These are phyloP conservation scores for Fraxinus excelsior DNA, from an alignment of 257 asterid genomes.

Conservation along the genomic window DNA sequence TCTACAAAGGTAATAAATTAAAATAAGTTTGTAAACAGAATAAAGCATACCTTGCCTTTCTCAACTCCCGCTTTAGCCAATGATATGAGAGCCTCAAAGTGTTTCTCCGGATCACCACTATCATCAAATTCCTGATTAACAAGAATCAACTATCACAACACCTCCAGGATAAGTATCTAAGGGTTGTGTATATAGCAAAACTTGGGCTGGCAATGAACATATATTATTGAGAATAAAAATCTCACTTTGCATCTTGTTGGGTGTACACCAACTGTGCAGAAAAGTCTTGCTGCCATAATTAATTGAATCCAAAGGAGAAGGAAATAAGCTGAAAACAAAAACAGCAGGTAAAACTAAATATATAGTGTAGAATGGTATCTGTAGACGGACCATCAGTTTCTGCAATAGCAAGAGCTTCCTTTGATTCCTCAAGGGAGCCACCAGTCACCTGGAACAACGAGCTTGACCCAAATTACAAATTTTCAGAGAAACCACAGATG, in stretches of 20 bases:
- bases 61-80: constrained; percentile 85
- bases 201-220: not conserved
- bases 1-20: not conserved
- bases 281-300: constrained; percentile 70
- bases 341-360: constrained; percentile 4
- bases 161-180: constrained; percentile 12
- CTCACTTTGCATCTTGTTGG: constrained; percentile 97
- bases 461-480: constrained; percentile 10
- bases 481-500: constrained; percentile 6
- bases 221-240: constrained; percentile 19
- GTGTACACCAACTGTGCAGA: constrained; percentile 98
- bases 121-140: constrained; percentile 79
- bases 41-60: constrained; percentile 83
- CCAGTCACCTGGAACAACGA: constrained; percentile 74
- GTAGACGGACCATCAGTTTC: constrained; percentile 80
- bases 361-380: constrained; percentile 17
- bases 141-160: constrained; percentile 14
- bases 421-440: constrained; percentile 92
- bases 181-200: constrained; percentile 15
- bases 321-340: constrained; percentile 1
- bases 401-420: constrained; percentile 91
- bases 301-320: not conserved
- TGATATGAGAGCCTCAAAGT: constrained; percentile 72
- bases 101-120: constrained; percentile 85
- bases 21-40: constrained; percentile 14